Evolutionary conservation across 108 stramenopile species (phyloP), one percentile per base, ranked within the genome.

Genomic region (Stephanodiscus minutulus): DNA sequence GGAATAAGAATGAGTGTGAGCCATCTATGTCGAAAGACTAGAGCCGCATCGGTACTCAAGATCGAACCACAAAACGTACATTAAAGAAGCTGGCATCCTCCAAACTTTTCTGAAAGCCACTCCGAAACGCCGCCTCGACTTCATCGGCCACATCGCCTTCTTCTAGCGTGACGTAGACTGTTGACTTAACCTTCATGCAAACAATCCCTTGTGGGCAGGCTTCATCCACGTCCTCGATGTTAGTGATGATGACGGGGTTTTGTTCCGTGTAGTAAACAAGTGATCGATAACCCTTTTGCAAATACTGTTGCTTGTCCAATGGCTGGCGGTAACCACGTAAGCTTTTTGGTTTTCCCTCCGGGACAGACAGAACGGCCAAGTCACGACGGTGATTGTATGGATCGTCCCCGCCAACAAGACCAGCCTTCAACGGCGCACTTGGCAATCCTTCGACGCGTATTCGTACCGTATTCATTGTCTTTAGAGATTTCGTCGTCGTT

Each of bases 151-250:
- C 76, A 64, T 87, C 87, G 13, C 85, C 87, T 17, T 85, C 79
- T 59, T 86, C 85, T 73, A 90, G 55, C 22, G 78, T 53, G 33
- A 87, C 86, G 17, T 67, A 79, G 12, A 81, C 59, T 3, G 58
- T 76, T 0, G 80, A 50, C 20, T 50, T 55, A 9, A 87, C 86
- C 5, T 48, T 58, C 79, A 81, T 81, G 28, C 72, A 81, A 70
- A 69, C 74, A 2, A 64, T 29, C 25, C 64, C 68, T 8, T 64
- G 43, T 31, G 79, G 79, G 54, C 79, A 81, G n/a, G 79, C 63
- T 27, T 73, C 49, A 66, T 74, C 64, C 12, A 73, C 73, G 48
- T 74, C 73, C 68, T 73, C 39, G 12, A 84, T 76, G 37, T 71
- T 67, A 18, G 50, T 63, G 20, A 88, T 86, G 37, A 57, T 35